Percentiles rank a stretch among this genome's conserved stretches.
phyloP scores from a whole-genome alignment of 2,329 filamentous ascomycete species.

The Pyrenophora teres region DNA sequence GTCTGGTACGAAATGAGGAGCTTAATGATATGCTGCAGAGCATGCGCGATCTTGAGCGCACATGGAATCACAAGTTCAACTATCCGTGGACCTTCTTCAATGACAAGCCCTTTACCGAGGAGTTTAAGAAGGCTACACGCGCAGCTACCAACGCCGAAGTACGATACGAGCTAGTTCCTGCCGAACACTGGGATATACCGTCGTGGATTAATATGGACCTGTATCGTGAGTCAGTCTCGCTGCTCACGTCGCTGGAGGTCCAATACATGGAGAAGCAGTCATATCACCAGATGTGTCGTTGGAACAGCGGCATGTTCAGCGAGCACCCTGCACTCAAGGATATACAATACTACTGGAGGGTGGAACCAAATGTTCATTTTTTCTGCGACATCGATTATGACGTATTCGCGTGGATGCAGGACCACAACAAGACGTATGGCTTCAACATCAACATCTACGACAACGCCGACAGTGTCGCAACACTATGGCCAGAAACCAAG shows the following conservation, averaged over 20 bases:
- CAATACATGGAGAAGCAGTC: slow-evolving; percentile 89
- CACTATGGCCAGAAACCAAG: slow-evolving; percentile 91
- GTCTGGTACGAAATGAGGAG: slow-evolving; percentile 91
- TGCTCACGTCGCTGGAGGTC: slow-evolving; percentile 81
- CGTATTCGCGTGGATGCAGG: slow-evolving; percentile 96
- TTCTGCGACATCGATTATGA: slow-evolving; percentile 99
- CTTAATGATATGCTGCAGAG: slow-evolving; percentile 80
- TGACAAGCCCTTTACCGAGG: slow-evolving; percentile 87
- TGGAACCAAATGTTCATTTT: slow-evolving; percentile 98
- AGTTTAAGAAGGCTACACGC: slow-evolving; percentile 84
- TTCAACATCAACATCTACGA: slow-evolving; percentile 99
- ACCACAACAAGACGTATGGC: slow-evolving; percentile 98
- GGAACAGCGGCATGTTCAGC: slow-evolving; percentile 98
- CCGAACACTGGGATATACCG: slow-evolving; percentile 91
- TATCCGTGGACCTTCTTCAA: slow-evolving; percentile 99
- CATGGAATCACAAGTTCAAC: slow-evolving; percentile 99
- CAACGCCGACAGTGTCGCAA: slow-evolving; percentile 80
- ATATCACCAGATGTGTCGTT: slow-evolving; percentile 99
- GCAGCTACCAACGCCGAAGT: slow-evolving; percentile 87
- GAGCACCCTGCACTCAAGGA: slow-evolving; percentile 86
- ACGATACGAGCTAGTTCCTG: slow-evolving; percentile 85
- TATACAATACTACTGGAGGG: slow-evolving; percentile 94
- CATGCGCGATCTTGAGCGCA: slow-evolving; percentile 89
- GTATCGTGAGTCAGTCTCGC: slow-evolving; percentile 80
- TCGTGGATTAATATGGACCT: slow-evolving; percentile 90